Percentiles rank a stretch among this genome's conserved stretches.
Conservation (phyloP, 1,139 yeast genomes). For the Petasospora rhodanensis region DNA sequence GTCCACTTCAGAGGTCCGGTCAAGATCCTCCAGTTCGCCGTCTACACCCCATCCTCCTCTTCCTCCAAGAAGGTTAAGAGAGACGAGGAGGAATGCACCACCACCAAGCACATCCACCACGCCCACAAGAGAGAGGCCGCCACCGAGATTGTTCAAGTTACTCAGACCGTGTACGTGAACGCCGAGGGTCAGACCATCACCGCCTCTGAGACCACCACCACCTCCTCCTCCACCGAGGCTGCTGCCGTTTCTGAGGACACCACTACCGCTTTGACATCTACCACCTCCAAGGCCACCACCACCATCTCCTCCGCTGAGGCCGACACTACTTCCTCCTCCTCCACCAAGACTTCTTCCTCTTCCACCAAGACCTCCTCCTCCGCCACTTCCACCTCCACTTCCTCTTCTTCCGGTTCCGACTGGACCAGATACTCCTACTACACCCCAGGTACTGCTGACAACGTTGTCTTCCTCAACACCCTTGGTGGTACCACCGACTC, state of each 20-base stretch:
- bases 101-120: conserved; percentile 48
- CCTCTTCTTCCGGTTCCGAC: conserved; percentile 41
- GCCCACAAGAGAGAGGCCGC: conserved; percentile 58
- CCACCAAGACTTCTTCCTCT: conserved; percentile 28
- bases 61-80: conserved; percentile 31
- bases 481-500: conserved; percentile 78
- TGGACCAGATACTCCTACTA: conserved; percentile 80
- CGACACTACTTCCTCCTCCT: conserved; percentile 28
- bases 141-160: conserved; percentile 61
- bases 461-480: conserved; percentile 78
- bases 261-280: conserved; percentile 26
- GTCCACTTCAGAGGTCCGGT: conserved; percentile 96
- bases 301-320: conserved; percentile 28
- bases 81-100: conserved; percentile 27
- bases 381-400: conserved; percentile 29
- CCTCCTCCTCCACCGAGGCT: conserved; percentile 22
- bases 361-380: conserved; percentile 28
- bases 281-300: conserved; percentile 25
- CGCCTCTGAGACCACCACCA: conserved; percentile 11
- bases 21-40: conserved; percentile 73
- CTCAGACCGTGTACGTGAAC: conserved; percentile 68
- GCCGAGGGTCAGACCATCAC: conserved; percentile 49
- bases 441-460: conserved; percentile 57
- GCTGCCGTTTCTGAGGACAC: conserved; percentile 18
- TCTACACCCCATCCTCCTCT: conserved; percentile 46